A percentile compares a stretch with the other conserved stretches of the same genome.
Conservation (phyloP, 2,329 filamentous ascomycete species). For the Clarireedia paspali region DNA sequence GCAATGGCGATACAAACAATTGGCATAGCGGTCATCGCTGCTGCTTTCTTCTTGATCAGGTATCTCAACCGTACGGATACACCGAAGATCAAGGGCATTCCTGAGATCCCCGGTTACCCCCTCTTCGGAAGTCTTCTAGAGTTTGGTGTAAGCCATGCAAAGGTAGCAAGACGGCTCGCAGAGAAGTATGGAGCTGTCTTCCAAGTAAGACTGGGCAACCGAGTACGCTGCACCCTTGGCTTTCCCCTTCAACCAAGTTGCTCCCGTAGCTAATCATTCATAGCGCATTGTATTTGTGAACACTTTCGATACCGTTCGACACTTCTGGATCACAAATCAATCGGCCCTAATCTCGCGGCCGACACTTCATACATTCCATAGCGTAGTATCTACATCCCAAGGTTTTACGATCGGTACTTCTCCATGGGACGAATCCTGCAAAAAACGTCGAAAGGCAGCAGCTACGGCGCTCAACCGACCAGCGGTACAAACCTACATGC, state of each 20-base stretch:
- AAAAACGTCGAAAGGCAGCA: constrained; percentile 67
- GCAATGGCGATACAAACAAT: constrained; percentile 9
- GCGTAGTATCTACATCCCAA: constrained; percentile 66
- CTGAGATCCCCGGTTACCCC: constrained; percentile 13
- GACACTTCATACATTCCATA: constrained; percentile 74
- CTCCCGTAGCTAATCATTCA: background rate
- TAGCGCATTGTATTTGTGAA: constrained; percentile 71
- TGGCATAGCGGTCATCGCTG: constrained; percentile 3
- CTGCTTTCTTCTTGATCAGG: constrained; percentile 1
- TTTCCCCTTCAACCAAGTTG: background rate
- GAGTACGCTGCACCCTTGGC: background rate
- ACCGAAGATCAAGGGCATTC: constrained; percentile 12
- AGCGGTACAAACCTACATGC: constrained; percentile 71
- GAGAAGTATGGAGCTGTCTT: constrained; percentile 14
- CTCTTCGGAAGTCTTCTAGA: constrained; percentile 12
- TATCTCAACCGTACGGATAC: constrained; percentile 13
- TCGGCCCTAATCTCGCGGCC: constrained; percentile 71
- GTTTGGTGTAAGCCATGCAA: constrained; percentile 12
- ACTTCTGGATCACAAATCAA: constrained; percentile 73
- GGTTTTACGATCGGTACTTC: constrained; percentile 79
- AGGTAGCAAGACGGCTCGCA: constrained; percentile 8
- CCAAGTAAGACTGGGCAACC: constrained; percentile 13
- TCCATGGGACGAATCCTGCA: constrained; percentile 77
- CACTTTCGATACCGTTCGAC: constrained; percentile 64
- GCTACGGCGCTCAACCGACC: constrained; percentile 72